Percentiles rank a stretch among this genome's conserved stretches.
These are phyloP conservation scores for Dryas octopetala DNA, from an alignment of 306 rosid species.

Conservation along the genomic window DNA sequence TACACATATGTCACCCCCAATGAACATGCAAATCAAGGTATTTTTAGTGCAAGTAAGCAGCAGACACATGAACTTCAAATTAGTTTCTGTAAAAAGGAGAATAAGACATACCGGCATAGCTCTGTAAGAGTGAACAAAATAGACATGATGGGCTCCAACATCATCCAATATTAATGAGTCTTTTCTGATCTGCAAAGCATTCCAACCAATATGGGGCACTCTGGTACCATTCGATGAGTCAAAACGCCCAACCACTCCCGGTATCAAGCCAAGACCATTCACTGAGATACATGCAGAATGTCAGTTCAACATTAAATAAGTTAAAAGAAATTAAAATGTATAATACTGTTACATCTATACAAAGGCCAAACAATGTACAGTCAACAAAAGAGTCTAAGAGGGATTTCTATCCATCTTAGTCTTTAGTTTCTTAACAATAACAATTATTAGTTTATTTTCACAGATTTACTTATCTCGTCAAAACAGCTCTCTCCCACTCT, in stretches of 20 bases:
- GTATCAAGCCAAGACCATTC: slow-evolving; percentile 90
- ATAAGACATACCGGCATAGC: slow-evolving; percentile 69
- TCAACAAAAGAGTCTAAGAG: not conserved
- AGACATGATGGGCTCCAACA: slow-evolving; percentile 74
- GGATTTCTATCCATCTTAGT: not conserved
- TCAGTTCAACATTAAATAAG: slow-evolving; percentile 23
- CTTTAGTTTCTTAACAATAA: not conserved
- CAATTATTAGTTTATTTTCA: not conserved
- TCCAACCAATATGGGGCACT: slow-evolving; percentile 99
- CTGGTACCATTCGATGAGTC: slow-evolving; percentile 86
- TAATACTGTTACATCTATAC: slow-evolving; percentile 6
- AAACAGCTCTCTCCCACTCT: not conserved
- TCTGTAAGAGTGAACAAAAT: slow-evolving; percentile 93
- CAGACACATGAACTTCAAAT: not conserved
- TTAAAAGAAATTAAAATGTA: not conserved
- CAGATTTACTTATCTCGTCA: not conserved
- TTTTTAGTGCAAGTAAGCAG: slow-evolving; percentile 5
- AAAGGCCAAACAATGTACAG: not conserved
- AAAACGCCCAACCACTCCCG: slow-evolving; percentile 89
- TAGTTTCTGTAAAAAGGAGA: slow-evolving; percentile 13
- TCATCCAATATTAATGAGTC: slow-evolving; percentile 86
- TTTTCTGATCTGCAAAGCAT: slow-evolving; percentile 61
- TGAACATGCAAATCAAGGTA: slow-evolving; percentile 21
- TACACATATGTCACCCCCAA: slow-evolving; percentile 6
- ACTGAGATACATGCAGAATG: slow-evolving; percentile 55